Evolutionary conservation across 306 rosid species (phyloP).

Genomic region (Ceratonia siliqua): DNA sequence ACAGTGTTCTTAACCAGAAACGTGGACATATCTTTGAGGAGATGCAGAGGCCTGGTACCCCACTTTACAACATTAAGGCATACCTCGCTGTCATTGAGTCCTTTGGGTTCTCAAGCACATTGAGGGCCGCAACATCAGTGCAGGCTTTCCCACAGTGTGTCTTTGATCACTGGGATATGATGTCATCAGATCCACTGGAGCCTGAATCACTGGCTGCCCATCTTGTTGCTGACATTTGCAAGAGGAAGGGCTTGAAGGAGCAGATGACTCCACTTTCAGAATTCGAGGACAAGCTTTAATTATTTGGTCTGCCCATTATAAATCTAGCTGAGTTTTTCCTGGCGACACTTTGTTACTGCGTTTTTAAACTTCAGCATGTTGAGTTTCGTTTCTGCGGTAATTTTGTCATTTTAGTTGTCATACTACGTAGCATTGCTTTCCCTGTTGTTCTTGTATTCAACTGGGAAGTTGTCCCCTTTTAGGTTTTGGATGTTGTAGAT

Average conservation of each 20-base stretch:
- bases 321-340: background rate
- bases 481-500: background rate
- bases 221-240: slow-evolving; percentile 70
- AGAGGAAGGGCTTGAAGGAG: slow-evolving; percentile 97
- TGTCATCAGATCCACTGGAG: slow-evolving; percentile 86
- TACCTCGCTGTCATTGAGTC: slow-evolving; percentile 79
- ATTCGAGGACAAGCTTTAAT: slow-evolving; percentile 75
- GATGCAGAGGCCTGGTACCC: slow-evolving; percentile 82
- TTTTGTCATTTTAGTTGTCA: background rate
- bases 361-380: background rate
- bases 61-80: slow-evolving; percentile 80
- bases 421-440: background rate
- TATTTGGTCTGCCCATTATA: background rate
- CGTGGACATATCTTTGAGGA: slow-evolving; percentile 82
- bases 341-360: background rate
- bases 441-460: background rate
- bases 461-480: background rate
- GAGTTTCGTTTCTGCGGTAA: background rate
- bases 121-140: slow-evolving; percentile 93
- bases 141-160: slow-evolving; percentile 97
- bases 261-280: slow-evolving; percentile 86
- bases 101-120: slow-evolving; percentile 68
- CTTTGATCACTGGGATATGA: slow-evolving; percentile 95
- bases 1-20: slow-evolving; percentile 81
- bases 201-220: slow-evolving; percentile 63